phyloP scores from a whole-genome alignment of 2,329 filamentous ascomycete species.

The Diaporthe amygdali region DNA sequence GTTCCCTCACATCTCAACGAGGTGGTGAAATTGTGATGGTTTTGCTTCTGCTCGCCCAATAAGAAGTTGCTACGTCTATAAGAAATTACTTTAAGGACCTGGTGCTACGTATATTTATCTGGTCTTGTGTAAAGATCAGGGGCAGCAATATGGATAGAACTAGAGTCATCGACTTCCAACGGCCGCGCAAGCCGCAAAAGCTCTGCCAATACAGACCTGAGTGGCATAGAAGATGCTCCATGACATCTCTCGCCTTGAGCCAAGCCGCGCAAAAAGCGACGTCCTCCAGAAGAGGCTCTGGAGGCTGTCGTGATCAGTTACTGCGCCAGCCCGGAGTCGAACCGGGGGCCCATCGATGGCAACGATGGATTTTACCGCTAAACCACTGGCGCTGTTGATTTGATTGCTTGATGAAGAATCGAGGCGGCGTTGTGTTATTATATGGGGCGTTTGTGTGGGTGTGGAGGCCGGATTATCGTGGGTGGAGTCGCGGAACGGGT shows the following conservation, averaged over 20 bases:
- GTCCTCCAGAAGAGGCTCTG: not conserved
- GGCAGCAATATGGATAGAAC: no score
- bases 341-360: slow-evolving; percentile 54
- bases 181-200: not conserved
- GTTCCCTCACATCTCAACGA: no score
- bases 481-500: not conserved
- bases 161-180: no score
- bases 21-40: no score
- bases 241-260: not conserved
- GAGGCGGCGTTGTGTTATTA: not conserved
- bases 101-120: no score
- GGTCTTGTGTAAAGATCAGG: no score
- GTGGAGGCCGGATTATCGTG: not conserved
- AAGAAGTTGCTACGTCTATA: no score
- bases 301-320: not conserved
- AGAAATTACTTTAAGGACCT: no score
- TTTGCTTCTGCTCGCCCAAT: no score
- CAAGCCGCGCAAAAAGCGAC: not conserved
- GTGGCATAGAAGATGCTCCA: not conserved
- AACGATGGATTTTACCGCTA: slow-evolving; percentile 56
- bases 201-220: not conserved
- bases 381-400: slow-evolving; percentile 40
- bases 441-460: not conserved
- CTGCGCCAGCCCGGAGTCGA: slow-evolving; percentile 46
- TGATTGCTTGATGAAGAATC: not conserved